Evolutionary conservation across 2,329 filamentous ascomycete species (phyloP).

Genomic region (Parafenestella ontariensis): DNA sequence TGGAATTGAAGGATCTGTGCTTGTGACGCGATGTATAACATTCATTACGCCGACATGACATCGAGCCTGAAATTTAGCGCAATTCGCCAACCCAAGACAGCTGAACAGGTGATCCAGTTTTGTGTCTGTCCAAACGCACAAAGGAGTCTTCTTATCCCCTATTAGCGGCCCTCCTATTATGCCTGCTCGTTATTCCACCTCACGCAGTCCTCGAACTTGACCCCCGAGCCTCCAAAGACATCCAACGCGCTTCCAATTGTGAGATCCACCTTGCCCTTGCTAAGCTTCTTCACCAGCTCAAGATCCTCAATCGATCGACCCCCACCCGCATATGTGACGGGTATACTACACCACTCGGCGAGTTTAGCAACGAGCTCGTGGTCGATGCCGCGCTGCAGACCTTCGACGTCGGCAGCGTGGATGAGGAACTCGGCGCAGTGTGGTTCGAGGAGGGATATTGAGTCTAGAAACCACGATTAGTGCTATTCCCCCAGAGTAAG

Average conservation of each 20-base stretch:
- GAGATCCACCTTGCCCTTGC: slow-evolving; percentile 82
- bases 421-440: slow-evolving; percentile 97
- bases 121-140: neutral
- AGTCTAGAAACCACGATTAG: slow-evolving; percentile 61
- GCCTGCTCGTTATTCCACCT: slow-evolving; percentile 72
- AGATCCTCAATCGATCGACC: slow-evolving; percentile 82
- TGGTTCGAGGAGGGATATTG: slow-evolving; percentile 80
- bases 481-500: neutral
- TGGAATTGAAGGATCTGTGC: neutral
- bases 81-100: no score
- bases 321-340: slow-evolving; percentile 96
- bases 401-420: slow-evolving; percentile 96
- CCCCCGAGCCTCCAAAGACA: slow-evolving; percentile 88
- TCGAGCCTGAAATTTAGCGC: no score
- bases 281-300: slow-evolving; percentile 79
- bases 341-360: slow-evolving; percentile 86
- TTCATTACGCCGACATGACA: no score
- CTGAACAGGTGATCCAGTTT: no score
- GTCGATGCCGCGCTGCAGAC: slow-evolving; percentile 89
- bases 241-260: slow-evolving; percentile 97
- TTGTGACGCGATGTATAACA: no score
- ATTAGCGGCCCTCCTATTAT: neutral
- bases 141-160: neutral
- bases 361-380: slow-evolving; percentile 79
- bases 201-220: slow-evolving; percentile 88